Percentiles rank a stretch among this genome's conserved stretches.
Conservation (phyloP, 306 rosid genomes). For the Medicago lupulina region DNA sequence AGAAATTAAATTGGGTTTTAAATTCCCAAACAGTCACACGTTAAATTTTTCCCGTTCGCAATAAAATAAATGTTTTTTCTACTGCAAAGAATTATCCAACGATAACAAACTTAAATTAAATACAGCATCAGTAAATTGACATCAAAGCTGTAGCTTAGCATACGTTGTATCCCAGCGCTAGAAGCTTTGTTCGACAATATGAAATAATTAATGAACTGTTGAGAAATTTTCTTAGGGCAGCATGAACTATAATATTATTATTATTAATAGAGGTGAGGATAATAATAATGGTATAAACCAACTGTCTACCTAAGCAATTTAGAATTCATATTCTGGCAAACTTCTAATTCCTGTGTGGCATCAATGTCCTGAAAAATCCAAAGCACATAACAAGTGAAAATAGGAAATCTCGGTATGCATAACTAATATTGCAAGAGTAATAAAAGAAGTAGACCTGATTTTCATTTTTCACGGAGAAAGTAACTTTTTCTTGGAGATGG, state of each 20-base stretch:
- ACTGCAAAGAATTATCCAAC: background rate
- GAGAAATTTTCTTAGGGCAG: too few species aligned
- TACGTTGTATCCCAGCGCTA: too few species aligned
- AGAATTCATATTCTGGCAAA: conserved; percentile 70
- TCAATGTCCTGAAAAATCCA: conserved; percentile 59
- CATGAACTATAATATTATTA: background rate
- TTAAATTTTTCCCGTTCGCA: conserved; percentile 22
- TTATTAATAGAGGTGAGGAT: too few species aligned
- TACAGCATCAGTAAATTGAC: background rate
- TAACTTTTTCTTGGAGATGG: conserved; percentile 55
- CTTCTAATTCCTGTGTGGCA: conserved; percentile 60
- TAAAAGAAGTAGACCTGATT: conserved; percentile 58
- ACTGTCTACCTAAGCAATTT: conserved; percentile 62
- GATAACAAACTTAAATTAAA: too few species aligned
- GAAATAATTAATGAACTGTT: too few species aligned
- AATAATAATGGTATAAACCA: conserved; percentile 29
- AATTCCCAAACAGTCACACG: conserved; percentile 34
- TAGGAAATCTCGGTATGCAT: conserved; percentile 31
- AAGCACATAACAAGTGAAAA: conserved; percentile 34
- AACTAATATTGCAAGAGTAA: conserved; percentile 34
- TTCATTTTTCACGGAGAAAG: conserved; percentile 47
- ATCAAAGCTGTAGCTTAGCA: conserved; percentile 10
- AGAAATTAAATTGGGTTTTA: conserved; percentile 25
- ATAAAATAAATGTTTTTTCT: conserved; percentile 9
- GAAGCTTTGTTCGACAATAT: too few species aligned